Percentiles rank a stretch among this genome's conserved stretches.
These are phyloP conservation scores for Mycocentrospora acerina DNA, from an alignment of 2,329 filamentous ascomycete species.

Conservation along the genomic window DNA sequence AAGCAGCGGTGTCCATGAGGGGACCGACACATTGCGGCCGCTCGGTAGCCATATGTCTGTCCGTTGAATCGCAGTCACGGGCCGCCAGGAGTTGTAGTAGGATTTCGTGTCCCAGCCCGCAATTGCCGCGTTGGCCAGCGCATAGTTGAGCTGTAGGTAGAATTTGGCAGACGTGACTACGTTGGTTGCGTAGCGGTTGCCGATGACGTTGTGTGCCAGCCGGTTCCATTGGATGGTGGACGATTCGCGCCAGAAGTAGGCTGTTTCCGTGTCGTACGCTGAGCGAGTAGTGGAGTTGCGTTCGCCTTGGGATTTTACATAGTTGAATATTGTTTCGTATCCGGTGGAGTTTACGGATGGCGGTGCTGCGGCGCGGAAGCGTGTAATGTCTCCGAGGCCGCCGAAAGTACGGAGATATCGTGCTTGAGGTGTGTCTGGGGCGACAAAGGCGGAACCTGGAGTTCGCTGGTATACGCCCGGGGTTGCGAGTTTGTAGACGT, in stretches of 20 bases:
- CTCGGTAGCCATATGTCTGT: conserved; percentile 22
- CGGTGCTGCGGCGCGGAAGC: conserved; percentile 22
- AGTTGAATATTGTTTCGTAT: conserved; percentile 19
- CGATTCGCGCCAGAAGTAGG: conserved; percentile 31
- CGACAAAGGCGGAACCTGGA: conserved; percentile 17
- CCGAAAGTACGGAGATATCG: conserved; percentile 24
- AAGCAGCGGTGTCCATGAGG: conserved; percentile 26
- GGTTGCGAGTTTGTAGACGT: conserved; percentile 11
- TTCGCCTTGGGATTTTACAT: conserved; percentile 24
- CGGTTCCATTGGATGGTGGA: conserved; percentile 28
- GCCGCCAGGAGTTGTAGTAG: conserved; percentile 27
- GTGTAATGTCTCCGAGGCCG: conserved; percentile 22
- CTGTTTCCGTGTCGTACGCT: conserved; percentile 25
- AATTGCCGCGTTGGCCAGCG: conserved; percentile 30
- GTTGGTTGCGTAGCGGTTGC: conserved; percentile 18
- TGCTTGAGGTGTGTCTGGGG: conserved; percentile 30
- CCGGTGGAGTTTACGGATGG: conserved; percentile 18
- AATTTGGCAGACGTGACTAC: conserved; percentile 27
- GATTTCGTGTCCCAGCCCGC: conserved; percentile 28
- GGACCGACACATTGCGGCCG: conserved; percentile 17
- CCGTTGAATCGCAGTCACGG: conserved; percentile 22
- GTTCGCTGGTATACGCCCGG: conserved; percentile 28
- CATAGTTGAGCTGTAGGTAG: conserved; percentile 32
- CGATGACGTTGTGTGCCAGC: conserved; percentile 24
- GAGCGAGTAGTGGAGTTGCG: conserved; percentile 26